A percentile compares a stretch with the other conserved stretches of the same genome.
These are phyloP conservation scores for Scheffersomyces cryptocercus DNA, from an alignment of 1,139 yeast species.

Conservation along the genomic window DNA sequence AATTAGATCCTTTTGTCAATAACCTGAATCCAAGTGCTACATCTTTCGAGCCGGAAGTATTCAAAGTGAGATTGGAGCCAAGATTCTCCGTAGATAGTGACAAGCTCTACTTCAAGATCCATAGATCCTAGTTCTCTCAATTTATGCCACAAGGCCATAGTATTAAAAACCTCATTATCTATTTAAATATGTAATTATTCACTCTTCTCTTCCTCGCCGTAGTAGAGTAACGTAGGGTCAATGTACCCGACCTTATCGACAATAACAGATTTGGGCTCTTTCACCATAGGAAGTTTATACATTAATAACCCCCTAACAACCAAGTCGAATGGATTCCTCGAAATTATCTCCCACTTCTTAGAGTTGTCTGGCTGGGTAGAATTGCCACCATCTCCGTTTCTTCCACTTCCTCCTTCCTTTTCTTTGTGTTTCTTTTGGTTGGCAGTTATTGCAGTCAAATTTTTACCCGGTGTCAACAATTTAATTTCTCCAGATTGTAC, in stretches of 20 bases:
- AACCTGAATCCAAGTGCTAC: slow-evolving; percentile 55
- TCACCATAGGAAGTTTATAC: slow-evolving; percentile 71
- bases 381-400: slow-evolving; percentile 6
- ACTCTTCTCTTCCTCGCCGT: background rate
- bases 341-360: slow-evolving; percentile 73
- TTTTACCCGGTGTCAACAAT: slow-evolving; percentile 72
- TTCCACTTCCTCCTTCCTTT: slow-evolving; percentile 7
- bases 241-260: slow-evolving; percentile 61
- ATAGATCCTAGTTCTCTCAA: background rate
- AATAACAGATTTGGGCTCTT: slow-evolving; percentile 55
- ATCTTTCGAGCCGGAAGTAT: slow-evolving; percentile 58
- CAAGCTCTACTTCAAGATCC: slow-evolving; percentile 7
- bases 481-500: slow-evolving; percentile 69
- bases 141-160: too few relatives aligned
- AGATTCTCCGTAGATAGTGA: slow-evolving; percentile 6
- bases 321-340: slow-evolving; percentile 82
- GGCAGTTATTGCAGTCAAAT: slow-evolving; percentile 41
- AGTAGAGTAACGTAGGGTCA: slow-evolving; percentile 44
- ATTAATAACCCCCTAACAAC: slow-evolving; percentile 80
- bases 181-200: background rate
- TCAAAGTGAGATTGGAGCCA: slow-evolving; percentile 33
- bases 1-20: slow-evolving; percentile 47
- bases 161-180: background rate
- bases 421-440: slow-evolving; percentile 13
- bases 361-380: slow-evolving; percentile 36